These are phyloP conservation scores for Tricholoma bakamatsutake DNA, from an alignment of 768 basidiomycete species.

Conservation along the genomic window DNA sequence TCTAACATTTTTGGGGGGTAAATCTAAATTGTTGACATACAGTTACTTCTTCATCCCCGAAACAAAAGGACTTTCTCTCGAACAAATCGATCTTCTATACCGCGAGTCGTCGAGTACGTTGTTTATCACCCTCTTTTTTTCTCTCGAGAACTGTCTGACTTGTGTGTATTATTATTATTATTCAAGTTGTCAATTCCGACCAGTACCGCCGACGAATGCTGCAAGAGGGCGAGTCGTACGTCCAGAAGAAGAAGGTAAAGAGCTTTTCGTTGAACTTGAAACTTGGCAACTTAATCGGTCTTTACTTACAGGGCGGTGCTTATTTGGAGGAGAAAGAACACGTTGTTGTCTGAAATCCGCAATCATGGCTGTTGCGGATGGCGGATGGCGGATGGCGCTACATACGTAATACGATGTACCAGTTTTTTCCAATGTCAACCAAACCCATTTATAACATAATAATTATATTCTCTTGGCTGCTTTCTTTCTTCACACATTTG, in stretches of 20 bases:
- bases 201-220: constrained; percentile 14
- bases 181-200: constrained; percentile 14
- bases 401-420: background rate
- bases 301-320: background rate
- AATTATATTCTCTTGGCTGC: no score
- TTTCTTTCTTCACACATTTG: no score
- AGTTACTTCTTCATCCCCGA: constrained; percentile 21
- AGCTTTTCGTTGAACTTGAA: background rate
- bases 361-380: no score
- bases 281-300: background rate
- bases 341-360: background rate
- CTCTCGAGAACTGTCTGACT: background rate
- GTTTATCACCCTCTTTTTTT: background rate
- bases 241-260: background rate
- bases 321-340: background rate
- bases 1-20: no score
- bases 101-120: constrained; percentile 16
- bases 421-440: no score
- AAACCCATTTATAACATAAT: no score
- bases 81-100: constrained; percentile 21
- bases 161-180: background rate
- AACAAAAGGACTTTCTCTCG: constrained; percentile 20
- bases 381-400: background rate
- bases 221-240: constrained; percentile 13
- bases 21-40: no score